These are phyloP conservation scores for Volvox africanus DNA, from an alignment of 139 green algal species.

Conservation along the genomic window DNA sequence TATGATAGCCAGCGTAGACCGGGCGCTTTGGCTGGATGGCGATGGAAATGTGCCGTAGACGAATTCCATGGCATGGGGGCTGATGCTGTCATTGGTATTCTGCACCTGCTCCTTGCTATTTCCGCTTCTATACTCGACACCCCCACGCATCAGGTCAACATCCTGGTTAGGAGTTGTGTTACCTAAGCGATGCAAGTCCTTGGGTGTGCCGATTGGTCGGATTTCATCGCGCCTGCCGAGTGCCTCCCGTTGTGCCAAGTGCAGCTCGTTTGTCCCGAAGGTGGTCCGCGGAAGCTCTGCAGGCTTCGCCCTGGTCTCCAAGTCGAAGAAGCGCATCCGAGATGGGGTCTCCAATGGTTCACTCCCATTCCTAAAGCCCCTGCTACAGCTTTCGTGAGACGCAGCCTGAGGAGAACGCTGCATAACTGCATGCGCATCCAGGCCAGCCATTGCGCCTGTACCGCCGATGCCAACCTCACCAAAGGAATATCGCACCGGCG, in stretches of 20 bases:
- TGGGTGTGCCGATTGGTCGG: background rate
- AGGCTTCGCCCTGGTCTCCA: constrained; percentile 32
- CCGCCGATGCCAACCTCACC: background rate
- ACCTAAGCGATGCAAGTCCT: background rate
- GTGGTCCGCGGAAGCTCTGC: constrained; percentile 17
- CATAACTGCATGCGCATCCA: background rate
- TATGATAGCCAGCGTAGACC: background rate
- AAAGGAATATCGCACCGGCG: background rate
- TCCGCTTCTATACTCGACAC: background rate
- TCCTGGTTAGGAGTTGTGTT: background rate
- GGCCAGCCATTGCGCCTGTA: background rate
- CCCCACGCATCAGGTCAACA: background rate
- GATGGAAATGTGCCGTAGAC: background rate
- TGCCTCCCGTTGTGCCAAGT: background rate
- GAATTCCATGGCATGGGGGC: background rate
- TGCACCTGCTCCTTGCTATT: background rate
- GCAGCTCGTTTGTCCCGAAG: background rate
- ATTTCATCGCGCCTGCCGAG: background rate
- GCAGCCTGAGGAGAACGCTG: background rate
- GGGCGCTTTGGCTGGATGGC: background rate
- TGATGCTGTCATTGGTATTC: constrained; percentile 3
- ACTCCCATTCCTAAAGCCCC: background rate
- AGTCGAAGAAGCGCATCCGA: constrained; percentile 13
- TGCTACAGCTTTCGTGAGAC: background rate
- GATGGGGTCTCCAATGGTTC: background rate